phyloP scores from a whole-genome alignment of 1,284 basidiomycete genomes.

The Coniophora puteana region DNA sequence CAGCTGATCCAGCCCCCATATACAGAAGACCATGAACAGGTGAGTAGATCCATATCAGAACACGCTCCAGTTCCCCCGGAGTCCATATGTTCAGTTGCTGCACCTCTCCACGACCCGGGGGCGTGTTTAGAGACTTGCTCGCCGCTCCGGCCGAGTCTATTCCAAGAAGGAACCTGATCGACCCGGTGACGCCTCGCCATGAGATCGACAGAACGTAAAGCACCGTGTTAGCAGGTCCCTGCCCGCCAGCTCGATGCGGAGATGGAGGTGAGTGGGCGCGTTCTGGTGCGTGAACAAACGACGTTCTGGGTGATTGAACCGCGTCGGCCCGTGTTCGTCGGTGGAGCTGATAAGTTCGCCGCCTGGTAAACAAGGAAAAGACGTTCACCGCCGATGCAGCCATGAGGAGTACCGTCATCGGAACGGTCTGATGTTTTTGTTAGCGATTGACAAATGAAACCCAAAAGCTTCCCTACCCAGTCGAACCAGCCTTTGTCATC shows the following conservation, averaged over 20 bases:
- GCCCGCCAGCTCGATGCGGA: constrained; percentile 33
- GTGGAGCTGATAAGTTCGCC: constrained; percentile 63
- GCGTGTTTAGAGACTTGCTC: no score
- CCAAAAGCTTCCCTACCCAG: constrained; percentile 52
- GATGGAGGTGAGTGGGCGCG: constrained; percentile 33
- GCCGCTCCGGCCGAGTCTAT: constrained; percentile 46
- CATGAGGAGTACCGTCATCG: constrained; percentile 51
- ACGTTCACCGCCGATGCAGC: constrained; percentile 50
- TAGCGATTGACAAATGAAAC: neutral
- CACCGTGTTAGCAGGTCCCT: constrained; percentile 30
- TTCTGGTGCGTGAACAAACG: constrained; percentile 53
- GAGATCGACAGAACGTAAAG: constrained; percentile 25
- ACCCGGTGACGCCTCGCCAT: constrained; percentile 50
- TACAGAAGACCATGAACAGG: constrained; percentile 71
- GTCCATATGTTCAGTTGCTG: constrained; percentile 78
- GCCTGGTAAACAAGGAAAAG: constrained; percentile 63
- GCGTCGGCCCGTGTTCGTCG: constrained; percentile 47
- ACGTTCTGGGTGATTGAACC: constrained; percentile 62
- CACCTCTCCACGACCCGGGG: constrained; percentile 42
- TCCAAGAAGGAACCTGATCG: constrained; percentile 66
- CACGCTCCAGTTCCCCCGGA: constrained; percentile 68
- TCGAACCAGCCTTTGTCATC: constrained; percentile 69
- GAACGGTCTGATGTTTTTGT: constrained; percentile 62
- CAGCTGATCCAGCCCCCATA: constrained; percentile 60
- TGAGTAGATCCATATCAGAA: constrained; percentile 72